phyloP scores from a whole-genome alignment of 2,329 filamentous ascomycete genomes.

The Diatrype stigma region DNA sequence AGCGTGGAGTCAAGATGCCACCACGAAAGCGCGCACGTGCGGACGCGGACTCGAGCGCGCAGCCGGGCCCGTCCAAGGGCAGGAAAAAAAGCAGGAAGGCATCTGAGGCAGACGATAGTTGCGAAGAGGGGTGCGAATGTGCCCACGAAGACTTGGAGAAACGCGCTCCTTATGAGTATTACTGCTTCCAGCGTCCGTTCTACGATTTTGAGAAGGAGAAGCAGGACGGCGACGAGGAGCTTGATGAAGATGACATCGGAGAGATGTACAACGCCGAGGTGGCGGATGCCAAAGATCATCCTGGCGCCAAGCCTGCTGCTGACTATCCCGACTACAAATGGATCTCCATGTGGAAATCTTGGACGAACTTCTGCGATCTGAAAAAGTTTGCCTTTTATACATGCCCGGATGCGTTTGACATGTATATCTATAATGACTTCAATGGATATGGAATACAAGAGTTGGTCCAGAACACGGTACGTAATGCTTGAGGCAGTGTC shows the following conservation, averaged over 20 bases:
- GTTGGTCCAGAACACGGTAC: conserved; percentile 24
- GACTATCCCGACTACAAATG: conserved; percentile 13
- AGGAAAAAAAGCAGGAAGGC: background rate
- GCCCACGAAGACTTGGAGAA: conserved; percentile 6
- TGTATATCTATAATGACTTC: conserved; percentile 28
- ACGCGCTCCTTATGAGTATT: conserved; percentile 14
- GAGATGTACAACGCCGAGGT: conserved; percentile 9
- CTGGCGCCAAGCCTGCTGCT: conserved; percentile 10
- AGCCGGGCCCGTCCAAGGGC: background rate
- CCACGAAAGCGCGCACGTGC: background rate
- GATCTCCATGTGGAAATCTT: conserved; percentile 18
- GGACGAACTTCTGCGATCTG: conserved; percentile 13
- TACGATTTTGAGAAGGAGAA: conserved; percentile 18
- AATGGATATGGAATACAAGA: conserved; percentile 24
- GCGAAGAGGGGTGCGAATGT: conserved; percentile 2
- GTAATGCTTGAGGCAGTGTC: conserved; percentile 2
- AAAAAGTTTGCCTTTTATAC: conserved; percentile 14
- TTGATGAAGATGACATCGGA: conserved; percentile 16
- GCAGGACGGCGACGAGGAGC: conserved; percentile 14
- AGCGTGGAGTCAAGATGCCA: no score
- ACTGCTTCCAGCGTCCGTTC: conserved; percentile 16
- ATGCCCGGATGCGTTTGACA: conserved; percentile 24
- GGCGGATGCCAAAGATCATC: conserved; percentile 5
- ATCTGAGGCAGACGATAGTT: background rate
- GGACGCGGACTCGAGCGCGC: background rate